These are phyloP conservation scores for Gastrodia elata DNA, from an alignment of 106 monocot genomes.

Conservation along the genomic window DNA sequence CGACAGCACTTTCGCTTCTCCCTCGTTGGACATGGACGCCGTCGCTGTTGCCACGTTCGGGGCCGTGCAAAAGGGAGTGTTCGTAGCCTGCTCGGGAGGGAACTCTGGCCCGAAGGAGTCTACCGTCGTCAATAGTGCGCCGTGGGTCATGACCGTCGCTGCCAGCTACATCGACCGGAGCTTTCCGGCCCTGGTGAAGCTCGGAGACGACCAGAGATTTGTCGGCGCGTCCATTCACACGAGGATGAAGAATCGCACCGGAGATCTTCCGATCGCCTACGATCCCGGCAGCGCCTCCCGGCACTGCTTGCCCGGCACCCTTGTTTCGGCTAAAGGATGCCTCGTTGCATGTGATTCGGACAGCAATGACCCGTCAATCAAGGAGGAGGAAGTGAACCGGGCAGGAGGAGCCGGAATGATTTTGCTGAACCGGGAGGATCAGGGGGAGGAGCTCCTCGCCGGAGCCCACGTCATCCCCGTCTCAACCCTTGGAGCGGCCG, in stretches of 20 bases:
- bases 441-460: constrained; percentile 43
- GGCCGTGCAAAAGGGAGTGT: constrained; percentile 22
- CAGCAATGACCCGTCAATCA: constrained; percentile 13
- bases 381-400: constrained; percentile 26
- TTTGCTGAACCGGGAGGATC: constrained; percentile 14
- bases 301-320: constrained; percentile 13
- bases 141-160: constrained; percentile 45
- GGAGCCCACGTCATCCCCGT: constrained; percentile 29
- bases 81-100: constrained; percentile 25
- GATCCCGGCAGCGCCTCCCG: background rate
- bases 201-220: constrained; percentile 22
- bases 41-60: constrained; percentile 30
- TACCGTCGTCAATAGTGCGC: constrained; percentile 25
- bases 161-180: constrained; percentile 27
- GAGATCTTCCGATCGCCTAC: constrained; percentile 12
- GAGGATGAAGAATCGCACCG: constrained; percentile 9
- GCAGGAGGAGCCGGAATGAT: constrained; percentile 35
- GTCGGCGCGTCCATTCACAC: constrained; percentile 21
- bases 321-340: constrained; percentile 18
- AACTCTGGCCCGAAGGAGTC: constrained; percentile 28
- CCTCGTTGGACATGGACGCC: constrained; percentile 12
- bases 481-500: constrained; percentile 15
- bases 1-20: background rate
- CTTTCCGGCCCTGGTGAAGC: constrained; percentile 19
- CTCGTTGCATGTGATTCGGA: constrained; percentile 35